These are phyloP conservation scores for Mucor velutinosus DNA, from an alignment of 371 early-diverging fungal species.

Conservation along the genomic window DNA sequence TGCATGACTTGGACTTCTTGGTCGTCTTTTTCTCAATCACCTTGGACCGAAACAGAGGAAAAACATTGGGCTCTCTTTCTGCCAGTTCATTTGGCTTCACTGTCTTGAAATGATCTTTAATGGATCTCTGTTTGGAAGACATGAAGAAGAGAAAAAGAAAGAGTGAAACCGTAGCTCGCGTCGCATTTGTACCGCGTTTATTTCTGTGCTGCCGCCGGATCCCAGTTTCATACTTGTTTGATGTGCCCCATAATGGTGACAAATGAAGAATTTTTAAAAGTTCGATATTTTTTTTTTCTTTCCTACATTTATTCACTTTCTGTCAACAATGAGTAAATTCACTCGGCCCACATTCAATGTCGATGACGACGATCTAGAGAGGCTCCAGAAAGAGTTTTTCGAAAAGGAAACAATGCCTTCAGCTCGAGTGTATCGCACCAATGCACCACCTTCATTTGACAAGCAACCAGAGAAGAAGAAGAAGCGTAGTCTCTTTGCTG, in stretches of 20 bases:
- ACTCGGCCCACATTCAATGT: conserved; percentile 27
- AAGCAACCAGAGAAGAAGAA: conserved; percentile 23
- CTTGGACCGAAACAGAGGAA: conserved; percentile 5
- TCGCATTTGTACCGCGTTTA: background rate
- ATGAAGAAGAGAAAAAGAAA: background rate
- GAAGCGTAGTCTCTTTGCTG: conserved; percentile 46
- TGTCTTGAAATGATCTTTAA: conserved; percentile 6
- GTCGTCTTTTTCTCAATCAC: background rate
- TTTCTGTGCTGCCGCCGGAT: too few species aligned
- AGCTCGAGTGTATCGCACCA: conserved; percentile 48
- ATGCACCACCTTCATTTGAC: conserved; percentile 23
- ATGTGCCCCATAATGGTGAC: background rate
- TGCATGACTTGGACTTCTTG: background rate
- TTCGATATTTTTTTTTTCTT: too few species aligned
- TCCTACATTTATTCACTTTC: background rate
- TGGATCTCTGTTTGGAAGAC: conserved; percentile 5
- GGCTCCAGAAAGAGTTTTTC: conserved; percentile 61
- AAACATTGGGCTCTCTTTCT: conserved; percentile 1
- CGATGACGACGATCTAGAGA: conserved; percentile 63
- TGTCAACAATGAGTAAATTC: conserved; percentile 19
- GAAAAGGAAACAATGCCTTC: conserved; percentile 43
- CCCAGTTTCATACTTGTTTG: background rate
- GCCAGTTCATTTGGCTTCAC: background rate
- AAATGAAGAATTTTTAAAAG: background rate
- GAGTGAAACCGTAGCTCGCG: background rate